These are phyloP conservation scores for Leccinum fuscescens DNA, from an alignment of 1,284 basidiomycete genomes.

Conservation along the genomic window DNA sequence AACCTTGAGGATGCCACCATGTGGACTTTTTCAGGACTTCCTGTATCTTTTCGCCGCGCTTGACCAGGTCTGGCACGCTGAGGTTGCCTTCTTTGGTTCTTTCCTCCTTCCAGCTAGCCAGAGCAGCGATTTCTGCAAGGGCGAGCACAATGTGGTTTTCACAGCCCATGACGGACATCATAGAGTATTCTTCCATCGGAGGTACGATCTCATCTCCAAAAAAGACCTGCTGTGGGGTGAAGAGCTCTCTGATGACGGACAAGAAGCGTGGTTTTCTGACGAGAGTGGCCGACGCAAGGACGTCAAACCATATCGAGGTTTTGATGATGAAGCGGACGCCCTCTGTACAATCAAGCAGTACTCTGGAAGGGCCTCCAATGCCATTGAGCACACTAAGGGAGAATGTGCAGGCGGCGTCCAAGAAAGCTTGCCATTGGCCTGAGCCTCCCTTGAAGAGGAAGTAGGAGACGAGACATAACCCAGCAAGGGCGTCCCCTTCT, in stretches of 20 bases:
- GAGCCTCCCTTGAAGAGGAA: conserved; percentile 72
- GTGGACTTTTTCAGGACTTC: conserved; percentile 33
- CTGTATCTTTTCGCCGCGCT: conserved; percentile 54
- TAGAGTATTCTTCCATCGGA: conserved; percentile 42
- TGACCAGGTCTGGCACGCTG: conserved; percentile 57
- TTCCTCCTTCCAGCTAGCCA: conserved; percentile 63
- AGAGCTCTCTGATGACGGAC: conserved; percentile 54
- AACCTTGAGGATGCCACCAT: conserved; percentile 1
- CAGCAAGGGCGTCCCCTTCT: conserved; percentile 72
- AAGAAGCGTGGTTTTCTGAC: conserved; percentile 58
- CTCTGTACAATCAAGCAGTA: conserved; percentile 45
- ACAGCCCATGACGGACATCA: conserved; percentile 84
- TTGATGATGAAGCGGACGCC: conserved; percentile 69
- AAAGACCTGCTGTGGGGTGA: conserved; percentile 41
- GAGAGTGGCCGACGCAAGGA: conserved; percentile 71
- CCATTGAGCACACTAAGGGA: conserved; percentile 45
- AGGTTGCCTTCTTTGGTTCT: conserved; percentile 42
- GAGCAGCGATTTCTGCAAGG: conserved; percentile 67
- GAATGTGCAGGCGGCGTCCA: conserved; percentile 55
- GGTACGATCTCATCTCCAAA: conserved; percentile 26
- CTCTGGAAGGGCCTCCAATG: conserved; percentile 42
- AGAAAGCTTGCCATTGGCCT: conserved; percentile 66
- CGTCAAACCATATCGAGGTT: conserved; percentile 83
- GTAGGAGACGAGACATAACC: conserved; percentile 68
- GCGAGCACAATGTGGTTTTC: conserved; percentile 76